A percentile compares a stretch with the other conserved stretches of the same genome.
phyloP scores from a whole-genome alignment of 768 basidiomycete genomes.

The Pilatotrama ljubarskyi region DNA sequence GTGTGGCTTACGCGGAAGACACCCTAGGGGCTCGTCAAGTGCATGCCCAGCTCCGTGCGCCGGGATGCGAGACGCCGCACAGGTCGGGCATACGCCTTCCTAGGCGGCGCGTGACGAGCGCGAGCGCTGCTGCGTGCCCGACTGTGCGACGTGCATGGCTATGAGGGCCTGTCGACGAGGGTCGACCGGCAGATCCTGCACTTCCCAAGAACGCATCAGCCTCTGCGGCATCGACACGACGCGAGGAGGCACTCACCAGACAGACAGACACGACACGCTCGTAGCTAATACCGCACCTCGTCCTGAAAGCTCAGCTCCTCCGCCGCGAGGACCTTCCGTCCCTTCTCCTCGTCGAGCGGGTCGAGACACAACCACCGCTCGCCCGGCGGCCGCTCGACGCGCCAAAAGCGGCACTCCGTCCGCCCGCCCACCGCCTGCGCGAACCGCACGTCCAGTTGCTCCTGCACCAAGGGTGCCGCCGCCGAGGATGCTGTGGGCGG shows the following conservation, averaged over 20 bases:
- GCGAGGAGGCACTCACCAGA: neutral
- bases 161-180: no score
- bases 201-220: neutral
- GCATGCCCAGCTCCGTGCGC: no score
- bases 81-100: no score
- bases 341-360: neutral
- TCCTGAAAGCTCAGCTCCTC: slow-evolving; percentile 8
- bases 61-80: no score
- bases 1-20: no score
- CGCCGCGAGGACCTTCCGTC: neutral
- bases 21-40: no score
- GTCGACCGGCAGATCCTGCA: neutral
- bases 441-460: neutral
- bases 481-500: neutral
- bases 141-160: no score
- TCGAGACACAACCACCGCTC: slow-evolving; percentile 14
- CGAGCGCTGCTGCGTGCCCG: no score
- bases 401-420: slow-evolving; percentile 12
- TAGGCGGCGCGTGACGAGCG: no score
- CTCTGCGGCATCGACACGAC: neutral
- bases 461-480: neutral
- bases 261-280: neutral
- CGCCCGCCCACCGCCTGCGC: neutral
- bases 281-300: slow-evolving; percentile 6
- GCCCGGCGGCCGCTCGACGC: slow-evolving; percentile 9